Base-by-base conservation (phyloP, 2,329 filamentous ascomycete species). In the Exserohilum rostratum region DNA sequence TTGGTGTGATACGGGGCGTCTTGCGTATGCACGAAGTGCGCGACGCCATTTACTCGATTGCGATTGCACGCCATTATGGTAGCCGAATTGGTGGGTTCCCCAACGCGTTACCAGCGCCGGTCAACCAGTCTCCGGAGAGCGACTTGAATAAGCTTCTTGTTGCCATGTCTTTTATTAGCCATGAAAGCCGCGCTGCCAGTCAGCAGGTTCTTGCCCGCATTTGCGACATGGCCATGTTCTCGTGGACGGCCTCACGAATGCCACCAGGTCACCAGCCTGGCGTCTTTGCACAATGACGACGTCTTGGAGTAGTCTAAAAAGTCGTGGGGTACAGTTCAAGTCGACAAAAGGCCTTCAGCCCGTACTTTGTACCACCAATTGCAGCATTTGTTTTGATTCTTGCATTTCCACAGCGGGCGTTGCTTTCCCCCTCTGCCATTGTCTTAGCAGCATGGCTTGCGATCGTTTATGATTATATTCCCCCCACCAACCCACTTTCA, bases 41-140 rank as follows among this genome's bases (percentile, higher is more conserved):
- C 48, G 92, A 97, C 71, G 88, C 96, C 15, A 85, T 97, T 52
- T 96, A 96, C 76, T 95, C 90, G 0, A 88, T 96, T 61, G 90
- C 90, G 7, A 85, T 96, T 50, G 87, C 90, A 13, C 87, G 91
- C 22, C 86, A 93, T 58, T 81, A 92, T 45, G 87, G 89, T 40
- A 86, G 87, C 29, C 84, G 86, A 12, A 69, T 78, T 55, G 71
- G 76, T 13, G 77, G 78, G 22, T 80, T 80, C 60, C 75, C 78
- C 7, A 77, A 78, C 47, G 70, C 74, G 18, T 58, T 78, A 3
- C 71, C 74, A 6, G 40, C 58, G 1, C 37, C 62, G 0, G 52
- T 65, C 30, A 65, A 69, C 45, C 67, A 66, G 25, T 64, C 72
- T 48, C 69, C 70, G 11, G 70, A 74, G 22, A 74, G 66, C 56